Base-by-base conservation (phyloP, 352 stramenopile species). In the Phytopythium chamaehyphon region DNA sequence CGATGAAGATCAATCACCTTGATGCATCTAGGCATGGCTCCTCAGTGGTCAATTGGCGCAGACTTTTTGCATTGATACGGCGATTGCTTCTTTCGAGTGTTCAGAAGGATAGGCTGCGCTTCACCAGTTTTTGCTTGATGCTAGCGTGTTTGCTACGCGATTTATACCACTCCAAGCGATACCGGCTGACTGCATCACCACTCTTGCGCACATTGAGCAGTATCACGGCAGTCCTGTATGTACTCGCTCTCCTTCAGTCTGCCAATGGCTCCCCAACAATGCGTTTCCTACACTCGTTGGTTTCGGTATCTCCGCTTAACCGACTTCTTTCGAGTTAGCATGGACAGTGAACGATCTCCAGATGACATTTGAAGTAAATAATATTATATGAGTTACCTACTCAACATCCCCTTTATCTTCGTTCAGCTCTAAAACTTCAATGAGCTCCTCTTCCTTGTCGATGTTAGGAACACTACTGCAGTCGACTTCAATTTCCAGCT, bases 401-500 rank as follows among this genome's bases (percentile, higher is more conserved):
- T 69, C 58, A 21, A 62, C 44, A 3, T 59, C 51, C 43, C 51
- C 59, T 47, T 67, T 62, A 24, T 51, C 54, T 16, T 71, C 59
- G 2, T 42, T 35, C 2, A 42, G 26, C 16, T 43, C 33, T n/a
- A 52, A 28, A 26, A 86, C 45, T 42, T 86, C 73, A 7, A 57
- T 60, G 2, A 90, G 61, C 24, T 83, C 51, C 45, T 83, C 61
- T 28, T 88, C 79, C 14, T 74, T 40, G n/a, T 74, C 74, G 48
- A 90, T 82, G 28, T 83, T 69, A 18, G 40, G 53, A 15, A 90
- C 69, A 2, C 50, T 40, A 33, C 63, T 80, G 42, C 76, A 86
- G 36, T 88, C 74, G 16, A 88, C 49, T 4, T 46, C 47, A 15
- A 90, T 64, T 5, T 60, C 62, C n/a, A 90, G 64, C 45, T 88